Percentiles rank a stretch among this genome's conserved stretches.
These are phyloP conservation scores for Kodamaea hsintzibuensis DNA, from an alignment of 805 yeast genomes.

Conservation along the genomic window DNA sequence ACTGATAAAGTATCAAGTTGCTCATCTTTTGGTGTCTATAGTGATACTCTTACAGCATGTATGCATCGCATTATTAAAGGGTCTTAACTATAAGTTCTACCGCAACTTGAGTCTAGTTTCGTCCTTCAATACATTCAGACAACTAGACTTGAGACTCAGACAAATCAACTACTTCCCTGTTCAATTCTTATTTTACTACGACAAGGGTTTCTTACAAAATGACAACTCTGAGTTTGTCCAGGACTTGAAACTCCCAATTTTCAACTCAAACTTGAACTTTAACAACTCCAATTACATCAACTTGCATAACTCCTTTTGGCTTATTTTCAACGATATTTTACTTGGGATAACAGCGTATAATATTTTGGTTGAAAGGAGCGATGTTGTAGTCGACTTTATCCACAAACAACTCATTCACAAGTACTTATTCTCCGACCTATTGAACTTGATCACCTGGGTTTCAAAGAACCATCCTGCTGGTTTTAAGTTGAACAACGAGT, in stretches of 20 bases:
- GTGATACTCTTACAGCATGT: constrained; percentile 18
- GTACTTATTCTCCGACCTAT: constrained; percentile 47
- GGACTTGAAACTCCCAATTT: constrained; percentile 37
- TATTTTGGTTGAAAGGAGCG: constrained; percentile 38
- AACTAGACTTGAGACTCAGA: constrained; percentile 72
- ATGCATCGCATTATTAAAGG: constrained; percentile 19
- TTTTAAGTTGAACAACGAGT: constrained; percentile 82
- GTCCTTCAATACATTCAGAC: constrained; percentile 67
- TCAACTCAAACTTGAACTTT: constrained; percentile 37
- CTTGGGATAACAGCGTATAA: constrained; percentile 64
- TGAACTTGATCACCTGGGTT: constrained; percentile 62
- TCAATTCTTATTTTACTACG: constrained; percentile 65
- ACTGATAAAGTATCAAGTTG: neutral
- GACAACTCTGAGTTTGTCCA: constrained; percentile 43
- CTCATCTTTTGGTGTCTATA: neutral
- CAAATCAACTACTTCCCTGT: constrained; percentile 79
- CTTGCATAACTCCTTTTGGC: constrained; percentile 86
- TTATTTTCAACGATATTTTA: constrained; percentile 77
- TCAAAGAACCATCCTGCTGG: constrained; percentile 88
- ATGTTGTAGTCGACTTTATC: constrained; percentile 22
- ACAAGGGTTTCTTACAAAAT: constrained; percentile 18
- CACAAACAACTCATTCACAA: constrained; percentile 33
- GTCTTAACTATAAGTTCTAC: constrained; percentile 28
- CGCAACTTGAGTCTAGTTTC: constrained; percentile 31
- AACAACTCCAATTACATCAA: constrained; percentile 61